Evolutionary conservation across 2,329 filamentous ascomycete species (phyloP).

Genomic region (Xylariales sp.): DNA sequence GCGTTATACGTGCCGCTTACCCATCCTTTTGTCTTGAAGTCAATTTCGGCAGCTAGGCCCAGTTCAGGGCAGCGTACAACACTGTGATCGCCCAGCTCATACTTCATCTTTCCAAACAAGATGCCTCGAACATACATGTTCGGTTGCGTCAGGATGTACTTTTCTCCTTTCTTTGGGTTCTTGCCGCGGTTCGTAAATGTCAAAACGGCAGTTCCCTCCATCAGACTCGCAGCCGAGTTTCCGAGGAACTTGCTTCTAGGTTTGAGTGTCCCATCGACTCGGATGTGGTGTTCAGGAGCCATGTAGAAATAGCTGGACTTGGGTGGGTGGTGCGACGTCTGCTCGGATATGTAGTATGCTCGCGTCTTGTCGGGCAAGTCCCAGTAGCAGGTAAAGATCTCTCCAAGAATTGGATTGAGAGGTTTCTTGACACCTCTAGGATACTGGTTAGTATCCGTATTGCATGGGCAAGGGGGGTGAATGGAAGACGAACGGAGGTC

Average conservation of each 20-base stretch:
- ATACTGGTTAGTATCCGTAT: constrained; percentile 9
- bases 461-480: background rate
- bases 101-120: constrained; percentile 98
- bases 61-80: constrained; percentile 87
- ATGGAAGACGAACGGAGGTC: constrained; percentile 69
- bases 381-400: constrained; percentile 95
- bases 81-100: constrained; percentile 94
- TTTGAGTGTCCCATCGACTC: constrained; percentile 93
- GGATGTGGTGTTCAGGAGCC: constrained; percentile 87
- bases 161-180: constrained; percentile 63
- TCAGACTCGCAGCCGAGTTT: constrained; percentile 95
- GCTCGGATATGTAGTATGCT: constrained; percentile 94
- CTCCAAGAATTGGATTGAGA: constrained; percentile 91
- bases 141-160: constrained; percentile 92
- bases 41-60: constrained; percentile 81
- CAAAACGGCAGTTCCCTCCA: constrained; percentile 93
- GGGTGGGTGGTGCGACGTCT: constrained; percentile 95
- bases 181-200: constrained; percentile 73
- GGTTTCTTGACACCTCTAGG: constrained; percentile 93
- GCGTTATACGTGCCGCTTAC: constrained; percentile 95
- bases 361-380: constrained; percentile 78
- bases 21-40: constrained; percentile 98
- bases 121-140: constrained; percentile 99
- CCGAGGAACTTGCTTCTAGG: constrained; percentile 92
- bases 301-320: constrained; percentile 99